Base-by-base conservation (phyloP, 1,284 basidiomycete species). In the Malassezia pachydermatis region DNA sequence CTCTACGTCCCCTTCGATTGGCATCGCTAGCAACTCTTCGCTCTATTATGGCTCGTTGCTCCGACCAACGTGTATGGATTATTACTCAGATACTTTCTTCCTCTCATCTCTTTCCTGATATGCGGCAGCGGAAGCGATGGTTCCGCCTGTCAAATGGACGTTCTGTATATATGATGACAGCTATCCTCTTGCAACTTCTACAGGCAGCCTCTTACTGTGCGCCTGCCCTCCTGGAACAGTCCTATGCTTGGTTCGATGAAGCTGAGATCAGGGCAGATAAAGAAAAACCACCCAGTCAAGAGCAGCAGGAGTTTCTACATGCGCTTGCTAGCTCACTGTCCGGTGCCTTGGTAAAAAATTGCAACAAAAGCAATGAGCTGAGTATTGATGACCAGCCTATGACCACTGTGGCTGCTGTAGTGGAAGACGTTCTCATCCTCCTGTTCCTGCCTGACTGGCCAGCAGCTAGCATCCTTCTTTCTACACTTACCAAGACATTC, bases 361-460 rank as follows among this genome's bases (percentile, higher is more conserved):
- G n/a, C n/a, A n/a, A n/a, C n/a, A n/a, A n/a, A n/a, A 56, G 62
- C 16, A 43, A 50, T 13, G 67, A 70, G 20, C 46, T 60, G 53
- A 61, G 55, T 39, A 94, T 92, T 70, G n/a, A n/a, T n/a, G n/a
- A n/a, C n/a, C n/a, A n/a, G n/a, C n/a, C n/a, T n/a, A 81, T 87
- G 47, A 77, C 81, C 0, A 87, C 95, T 33, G 83, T 98, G 52
- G 89, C 95, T 63, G 84, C 84, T 55, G 76, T 96, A 11, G 81
- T 96, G 27, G 80, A 81, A 4, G 92, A 98, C 65, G 76, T 95
- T 14, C 77, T 96, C n/a, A 78, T 79, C 13, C 88, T 92, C 4
- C 75, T 95, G 4, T 90, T 86, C 67, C 84, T 86, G 78, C 89
- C 92, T 0, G 92, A 98, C 70, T 98, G 90, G 89, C 92, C 94